A percentile compares a stretch with the other conserved stretches of the same genome.
phyloP scores from a whole-genome alignment of 1,284 basidiomycete species.

The Fomitiporia mediterranea region DNA sequence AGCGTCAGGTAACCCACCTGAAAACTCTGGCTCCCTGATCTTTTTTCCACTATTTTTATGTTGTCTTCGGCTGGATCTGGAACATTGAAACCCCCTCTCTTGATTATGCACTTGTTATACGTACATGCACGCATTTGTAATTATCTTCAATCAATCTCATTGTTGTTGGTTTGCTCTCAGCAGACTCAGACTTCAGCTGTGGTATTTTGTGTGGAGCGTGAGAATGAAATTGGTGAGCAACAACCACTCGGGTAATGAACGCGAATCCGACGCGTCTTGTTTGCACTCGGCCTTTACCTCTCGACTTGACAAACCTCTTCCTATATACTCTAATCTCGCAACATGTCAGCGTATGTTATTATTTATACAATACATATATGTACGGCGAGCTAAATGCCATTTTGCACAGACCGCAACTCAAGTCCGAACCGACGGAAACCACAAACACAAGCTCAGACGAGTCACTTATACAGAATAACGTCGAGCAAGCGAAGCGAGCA shows the following conservation, averaged over 20 bases:
- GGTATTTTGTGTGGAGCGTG: slow-evolving; percentile 1
- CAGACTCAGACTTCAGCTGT: no score
- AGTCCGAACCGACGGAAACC: not conserved
- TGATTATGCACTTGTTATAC: no score
- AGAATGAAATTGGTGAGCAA: not conserved
- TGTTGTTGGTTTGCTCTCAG: no score
- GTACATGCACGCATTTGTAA: no score
- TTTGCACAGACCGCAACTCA: not conserved
- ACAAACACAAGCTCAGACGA: slow-evolving; percentile 6
- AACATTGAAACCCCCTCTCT: no score
- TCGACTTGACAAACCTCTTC: not conserved
- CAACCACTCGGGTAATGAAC: not conserved
- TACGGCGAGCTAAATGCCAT: not conserved
- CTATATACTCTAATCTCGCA: not conserved
- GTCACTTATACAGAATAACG: slow-evolving; percentile 47
- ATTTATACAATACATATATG: not conserved
- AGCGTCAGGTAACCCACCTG: not conserved
- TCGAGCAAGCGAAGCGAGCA: slow-evolving; percentile 79
- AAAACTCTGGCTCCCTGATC: no score
- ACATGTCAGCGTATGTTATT: slow-evolving; percentile 3
- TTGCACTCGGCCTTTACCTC: not conserved
- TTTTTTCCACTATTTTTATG: no score
- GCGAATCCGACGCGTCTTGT: slow-evolving; percentile 12
- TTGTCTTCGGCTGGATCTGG: no score
- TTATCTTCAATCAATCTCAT: no score